Conservation (phyloP, 257 asterid species). For the Capsicum chinense region DNA sequence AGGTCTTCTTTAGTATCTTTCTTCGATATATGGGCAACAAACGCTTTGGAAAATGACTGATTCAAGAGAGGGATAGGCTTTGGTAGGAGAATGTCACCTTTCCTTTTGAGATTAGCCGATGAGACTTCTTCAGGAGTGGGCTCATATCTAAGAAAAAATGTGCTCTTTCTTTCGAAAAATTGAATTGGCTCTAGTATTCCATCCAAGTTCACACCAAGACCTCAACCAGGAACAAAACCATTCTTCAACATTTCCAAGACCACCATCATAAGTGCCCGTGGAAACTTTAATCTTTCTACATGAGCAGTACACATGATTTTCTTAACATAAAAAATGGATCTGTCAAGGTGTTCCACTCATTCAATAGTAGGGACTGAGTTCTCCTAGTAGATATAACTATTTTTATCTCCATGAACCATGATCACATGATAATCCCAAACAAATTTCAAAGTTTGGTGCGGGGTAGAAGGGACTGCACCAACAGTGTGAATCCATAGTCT, state of each 20-base stretch:
- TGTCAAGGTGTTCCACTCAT: neutral
- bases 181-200: neutral
- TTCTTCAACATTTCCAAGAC: neutral
- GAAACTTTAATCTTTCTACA: neutral
- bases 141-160: neutral
- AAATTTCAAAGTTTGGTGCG: too few species aligned
- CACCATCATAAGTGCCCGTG: neutral
- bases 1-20: too few species aligned
- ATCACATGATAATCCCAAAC: too few species aligned
- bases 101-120: neutral
- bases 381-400: too few species aligned
- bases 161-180: rapidly evolving
- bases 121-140: neutral
- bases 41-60: too few species aligned
- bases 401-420: too few species aligned
- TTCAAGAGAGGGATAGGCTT: too few species aligned
- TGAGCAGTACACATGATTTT: neutral
- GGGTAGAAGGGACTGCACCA: too few species aligned
- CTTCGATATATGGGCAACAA: too few species aligned
- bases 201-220: neutral
- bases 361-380: too few species aligned
- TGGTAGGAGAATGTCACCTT: neutral
- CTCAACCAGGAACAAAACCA: neutral
- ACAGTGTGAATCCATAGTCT: too few species aligned
- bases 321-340: rapidly evolving